Percentiles rank a stretch among this genome's conserved stretches.
Evolutionary conservation across 140 eudicot species (phyloP).

Genomic region (Stevia rebaudiana): DNA sequence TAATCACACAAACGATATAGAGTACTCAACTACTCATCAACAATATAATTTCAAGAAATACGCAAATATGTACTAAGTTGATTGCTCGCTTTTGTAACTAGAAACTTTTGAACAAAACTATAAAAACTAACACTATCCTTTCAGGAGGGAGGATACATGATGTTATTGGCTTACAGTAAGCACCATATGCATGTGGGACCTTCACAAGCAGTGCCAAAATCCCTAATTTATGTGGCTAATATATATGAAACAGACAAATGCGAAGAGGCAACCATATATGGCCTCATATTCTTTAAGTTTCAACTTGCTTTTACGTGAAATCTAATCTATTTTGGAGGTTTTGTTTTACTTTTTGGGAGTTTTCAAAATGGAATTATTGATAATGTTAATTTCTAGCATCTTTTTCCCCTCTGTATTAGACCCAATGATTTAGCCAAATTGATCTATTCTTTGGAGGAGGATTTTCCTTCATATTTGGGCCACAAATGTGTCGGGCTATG

Average conservation of each 20-base stretch:
- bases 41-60: neutral
- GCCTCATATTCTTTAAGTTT: conserved; percentile 22
- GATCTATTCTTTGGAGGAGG: conserved; percentile 43
- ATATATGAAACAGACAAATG: conserved; percentile 18
- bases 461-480: conserved; percentile 57
- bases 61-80: neutral
- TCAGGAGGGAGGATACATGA: conserved; percentile 18
- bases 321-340: conserved; percentile 27
- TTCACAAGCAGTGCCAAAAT: conserved; percentile 16
- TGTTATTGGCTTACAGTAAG: conserved; percentile 14
- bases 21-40: no score
- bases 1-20: no score
- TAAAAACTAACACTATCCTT: conserved; percentile 16
- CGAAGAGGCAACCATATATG: conserved; percentile 22
- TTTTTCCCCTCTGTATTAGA: conserved; percentile 21
- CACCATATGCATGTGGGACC: conserved; percentile 26
- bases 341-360: conserved; percentile 20
- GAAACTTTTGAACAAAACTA: conserved; percentile 1
- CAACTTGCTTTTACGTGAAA: conserved; percentile 23
- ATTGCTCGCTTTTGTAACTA: neutral
- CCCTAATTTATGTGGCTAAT: conserved; percentile 19
- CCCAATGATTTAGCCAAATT: conserved; percentile 33
- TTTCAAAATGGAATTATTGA: conserved; percentile 23
- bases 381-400: conserved; percentile 23
- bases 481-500: conserved; percentile 35